Base-by-base conservation (phyloP, 2,329 filamentous ascomycete genomes). In the Aspergillus glaucus region DNA sequence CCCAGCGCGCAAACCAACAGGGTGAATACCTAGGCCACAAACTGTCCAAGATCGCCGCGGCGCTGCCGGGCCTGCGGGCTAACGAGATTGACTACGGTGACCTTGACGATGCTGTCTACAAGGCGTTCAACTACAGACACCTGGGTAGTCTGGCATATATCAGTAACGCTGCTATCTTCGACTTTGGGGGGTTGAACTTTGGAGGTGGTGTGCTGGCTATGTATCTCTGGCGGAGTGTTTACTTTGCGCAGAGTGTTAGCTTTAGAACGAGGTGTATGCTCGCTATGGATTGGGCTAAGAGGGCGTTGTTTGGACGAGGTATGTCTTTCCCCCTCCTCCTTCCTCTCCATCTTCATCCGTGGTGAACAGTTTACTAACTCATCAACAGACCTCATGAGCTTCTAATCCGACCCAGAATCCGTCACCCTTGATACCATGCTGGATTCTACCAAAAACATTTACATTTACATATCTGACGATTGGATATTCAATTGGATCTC, bases 201-300 rank as follows among this genome's bases (percentile, higher is more conserved):
- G 82, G 82, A 1, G 93, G 93, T 45, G 93, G 93, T 0, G 70
- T 98, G 42, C 79, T 94, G 78, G 93, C 91, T 0, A 92, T 97
- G 44, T 98, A 98, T 68, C 81, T 95, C 30, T 98, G 93, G 93
- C 78, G 93, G 53, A 91, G 88, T 55, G 86, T 96, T 12, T 98
- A 98, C 72, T 98, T 98, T 74, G 90, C 93, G 10, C 89, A 98
- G 76, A 95, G 89, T 63, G 93, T 98, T 43, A 96, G 91, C 69
- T 79, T 97, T 51, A 78, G 93, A 58, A 98, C 93, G 22, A 81
- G 92, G 54, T 81, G 89, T 55, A 71, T 98, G 62, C 77, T 98
- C 70, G 90, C 90, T 15, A 96, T 98, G 93, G 93, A 98, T 68
- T 98, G 93, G 93, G 85, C 83, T n/a, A 98, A 97, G 81, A 80